A percentile compares a stretch with the other conserved stretches of the same genome.
Conservation (phyloP, 441 rosid genomes). For the Pelargonium myrrhifolium region DNA sequence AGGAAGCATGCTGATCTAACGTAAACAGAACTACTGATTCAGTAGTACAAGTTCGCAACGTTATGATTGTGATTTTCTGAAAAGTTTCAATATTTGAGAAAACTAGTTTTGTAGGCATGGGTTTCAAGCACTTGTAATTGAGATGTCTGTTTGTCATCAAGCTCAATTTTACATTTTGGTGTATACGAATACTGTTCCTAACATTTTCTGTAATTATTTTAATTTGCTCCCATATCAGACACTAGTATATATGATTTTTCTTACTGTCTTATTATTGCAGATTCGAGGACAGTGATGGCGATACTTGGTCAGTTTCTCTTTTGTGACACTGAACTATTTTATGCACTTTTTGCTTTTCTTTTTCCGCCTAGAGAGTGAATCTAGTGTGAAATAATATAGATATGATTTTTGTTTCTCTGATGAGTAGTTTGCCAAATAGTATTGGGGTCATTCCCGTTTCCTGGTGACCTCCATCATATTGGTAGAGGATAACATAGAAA, state of each 20-base stretch:
- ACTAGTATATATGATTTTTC: neutral
- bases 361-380: neutral
- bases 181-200: neutral
- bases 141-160: neutral
- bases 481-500: neutral
- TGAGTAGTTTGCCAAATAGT: neutral
- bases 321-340: too few relatives aligned
- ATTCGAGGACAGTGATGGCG: slow-evolving; percentile 99
- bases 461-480: neutral
- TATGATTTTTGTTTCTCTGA: neutral
- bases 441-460: neutral
- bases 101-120: neutral
- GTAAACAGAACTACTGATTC: too few relatives aligned
- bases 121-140: neutral
- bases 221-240: neutral
- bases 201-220: neutral
- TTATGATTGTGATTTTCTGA: too few relatives aligned
- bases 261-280: slow-evolving; percentile 34
- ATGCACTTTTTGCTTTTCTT: neutral
- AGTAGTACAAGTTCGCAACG: too few relatives aligned
- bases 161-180: neutral
- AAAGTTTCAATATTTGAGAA: neutral
- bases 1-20: too few relatives aligned
- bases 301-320: slow-evolving; percentile 62
- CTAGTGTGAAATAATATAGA: neutral